phyloP scores from a whole-genome alignment of 2,329 filamentous ascomycete species.

The Diplodia intermedia region DNA sequence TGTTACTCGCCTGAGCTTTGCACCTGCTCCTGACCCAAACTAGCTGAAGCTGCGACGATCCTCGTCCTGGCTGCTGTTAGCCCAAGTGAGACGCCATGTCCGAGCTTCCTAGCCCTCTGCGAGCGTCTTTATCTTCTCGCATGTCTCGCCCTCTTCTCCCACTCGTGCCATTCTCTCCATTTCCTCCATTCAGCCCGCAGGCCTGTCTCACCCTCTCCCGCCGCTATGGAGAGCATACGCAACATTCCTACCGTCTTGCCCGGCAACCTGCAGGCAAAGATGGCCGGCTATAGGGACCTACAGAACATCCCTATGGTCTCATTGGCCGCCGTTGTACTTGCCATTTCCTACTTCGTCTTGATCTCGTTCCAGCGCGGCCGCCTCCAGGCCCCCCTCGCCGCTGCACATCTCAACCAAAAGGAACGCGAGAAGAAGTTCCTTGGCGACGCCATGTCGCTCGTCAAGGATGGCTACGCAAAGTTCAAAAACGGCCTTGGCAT shows the following conservation, averaged over 20 bases:
- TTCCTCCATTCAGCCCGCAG: background rate
- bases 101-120: background rate
- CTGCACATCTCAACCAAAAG: constrained; percentile 19
- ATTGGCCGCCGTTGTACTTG: background rate
- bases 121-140: background rate
- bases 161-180: background rate
- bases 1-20: constrained; percentile 6
- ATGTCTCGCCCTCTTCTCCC: background rate
- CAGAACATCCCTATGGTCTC: background rate
- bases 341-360: constrained; percentile 20
- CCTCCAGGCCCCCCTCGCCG: constrained; percentile 25
- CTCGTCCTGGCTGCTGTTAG: background rate
- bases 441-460: constrained; percentile 1
- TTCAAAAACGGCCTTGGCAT: constrained; percentile 27
- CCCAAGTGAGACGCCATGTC: background rate
- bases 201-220: no score
- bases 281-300: constrained; percentile 18
- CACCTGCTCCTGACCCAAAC: background rate
- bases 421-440: constrained; percentile 28
- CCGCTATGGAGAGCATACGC: constrained; percentile 27
- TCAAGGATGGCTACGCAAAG: constrained; percentile 29
- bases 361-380: constrained; percentile 8
- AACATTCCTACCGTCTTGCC: constrained; percentile 28
- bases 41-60: constrained; percentile 8
- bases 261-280: constrained; percentile 14